These are phyloP conservation scores for Tylopilus subfusipes DNA, from an alignment of 768 basidiomycete genomes.

Conservation along the genomic window DNA sequence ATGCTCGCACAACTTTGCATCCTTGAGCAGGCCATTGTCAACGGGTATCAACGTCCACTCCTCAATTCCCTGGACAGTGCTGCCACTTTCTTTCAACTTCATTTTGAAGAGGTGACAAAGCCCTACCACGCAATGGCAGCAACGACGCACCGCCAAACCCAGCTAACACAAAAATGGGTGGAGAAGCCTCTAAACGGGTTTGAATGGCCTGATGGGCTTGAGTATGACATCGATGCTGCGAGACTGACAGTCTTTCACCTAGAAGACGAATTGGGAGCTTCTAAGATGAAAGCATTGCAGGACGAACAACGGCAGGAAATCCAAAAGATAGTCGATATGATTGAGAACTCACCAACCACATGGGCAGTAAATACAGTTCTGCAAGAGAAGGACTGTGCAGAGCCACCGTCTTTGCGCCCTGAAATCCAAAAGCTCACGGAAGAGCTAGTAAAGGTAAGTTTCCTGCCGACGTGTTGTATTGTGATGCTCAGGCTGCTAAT, in stretches of 20 bases:
- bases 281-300: background rate
- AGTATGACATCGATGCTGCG: background rate
- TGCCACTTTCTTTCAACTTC: background rate
- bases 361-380: background rate
- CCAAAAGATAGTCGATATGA: background rate
- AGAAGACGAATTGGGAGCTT: background rate
- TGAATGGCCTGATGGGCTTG: background rate
- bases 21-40: background rate
- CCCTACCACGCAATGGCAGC: background rate
- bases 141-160: background rate
- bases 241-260: background rate
- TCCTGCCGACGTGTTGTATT: background rate
- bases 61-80: background rate
- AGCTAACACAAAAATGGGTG: background rate
- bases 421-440: background rate
- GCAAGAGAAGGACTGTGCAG: background rate
- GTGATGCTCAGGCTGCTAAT: background rate
- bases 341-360: background rate
- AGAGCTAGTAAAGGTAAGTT: background rate
- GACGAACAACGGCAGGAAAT: background rate
- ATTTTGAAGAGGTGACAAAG: background rate
- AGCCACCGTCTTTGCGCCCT: background rate
- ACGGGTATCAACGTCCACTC: background rate
- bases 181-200: background rate
- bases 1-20: background rate